Evolutionary conservation across 192 early-diverging fungal species (phyloP).

Genomic region (Lobosporangium transversale): DNA sequence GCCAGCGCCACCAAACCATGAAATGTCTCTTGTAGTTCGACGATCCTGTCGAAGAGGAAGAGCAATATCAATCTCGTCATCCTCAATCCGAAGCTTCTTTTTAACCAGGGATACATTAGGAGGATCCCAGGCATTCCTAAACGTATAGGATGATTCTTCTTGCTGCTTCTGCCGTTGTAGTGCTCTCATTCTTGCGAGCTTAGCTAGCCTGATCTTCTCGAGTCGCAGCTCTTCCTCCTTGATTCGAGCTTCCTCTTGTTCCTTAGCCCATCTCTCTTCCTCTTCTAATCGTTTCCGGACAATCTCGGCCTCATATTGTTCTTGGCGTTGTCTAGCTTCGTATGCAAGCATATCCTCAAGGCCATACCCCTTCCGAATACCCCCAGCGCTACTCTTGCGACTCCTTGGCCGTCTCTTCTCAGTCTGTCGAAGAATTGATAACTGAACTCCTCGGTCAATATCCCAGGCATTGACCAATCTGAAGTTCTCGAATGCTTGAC

Average conservation of each 20-base stretch:
- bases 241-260: slow-evolving; percentile 46
- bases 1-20: slow-evolving; percentile 1
- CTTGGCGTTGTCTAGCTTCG: slow-evolving; percentile 37
- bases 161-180: slow-evolving; percentile 16
- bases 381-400: slow-evolving; percentile 50
- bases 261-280: slow-evolving; percentile 42
- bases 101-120: slow-evolving; percentile 21
- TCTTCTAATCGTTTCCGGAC: slow-evolving; percentile 29
- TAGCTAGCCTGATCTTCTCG: slow-evolving; percentile 23
- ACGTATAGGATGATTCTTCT: slow-evolving; percentile 26
- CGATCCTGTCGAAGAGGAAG: slow-evolving; percentile 42
- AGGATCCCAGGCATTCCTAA: slow-evolving; percentile 51
- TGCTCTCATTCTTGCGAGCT: slow-evolving; percentile 10
- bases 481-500: slow-evolving; percentile 52
- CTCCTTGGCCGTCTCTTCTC: slow-evolving; percentile 40
- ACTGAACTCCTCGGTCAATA: slow-evolving; percentile 36
- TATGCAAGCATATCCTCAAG: slow-evolving; percentile 51
- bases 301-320: slow-evolving; percentile 35
- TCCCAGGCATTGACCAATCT: slow-evolving; percentile 53
- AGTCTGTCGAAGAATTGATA: slow-evolving; percentile 44
- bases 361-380: slow-evolving; percentile 44
- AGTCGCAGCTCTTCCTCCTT: slow-evolving; percentile 41
- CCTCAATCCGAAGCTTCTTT: slow-evolving; percentile 50
- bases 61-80: slow-evolving; percentile 42
- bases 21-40: background rate